Base-by-base conservation (phyloP, 163 green algal species). In the Chloromonas sp. region DNA sequence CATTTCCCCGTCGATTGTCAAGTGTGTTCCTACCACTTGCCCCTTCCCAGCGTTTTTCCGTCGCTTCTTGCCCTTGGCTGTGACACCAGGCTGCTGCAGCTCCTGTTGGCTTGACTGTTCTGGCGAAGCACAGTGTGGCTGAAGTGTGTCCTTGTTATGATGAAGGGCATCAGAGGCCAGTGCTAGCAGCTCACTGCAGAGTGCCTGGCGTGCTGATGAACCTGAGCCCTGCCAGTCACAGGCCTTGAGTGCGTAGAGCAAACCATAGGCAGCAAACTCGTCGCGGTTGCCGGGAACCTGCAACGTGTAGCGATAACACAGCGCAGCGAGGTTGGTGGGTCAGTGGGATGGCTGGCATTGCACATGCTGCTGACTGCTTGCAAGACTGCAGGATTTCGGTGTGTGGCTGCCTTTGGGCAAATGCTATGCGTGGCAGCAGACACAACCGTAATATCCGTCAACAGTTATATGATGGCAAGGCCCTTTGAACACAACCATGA, bases 201-300 rank as follows among this genome's bases (percentile, higher is more conserved):
- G 60, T 0, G 59, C 14, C 1, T 81, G 71, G 58, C 71, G 58
- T 15, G 82, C 14, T 13, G 13, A 13, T 0, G 15, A 14, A 0
- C 59, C 59, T 3, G 61, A 59, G 3, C 59, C 8, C 58, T 70
- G 74, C 13, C 71, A 14, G 58, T 60, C 71, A 60, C 71, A 85
- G 0, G 71, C 71, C 57, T 82, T n/a, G 14, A 80, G 58, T 58
- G 92, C 90, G 60, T 92, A 89, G 82, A 96, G 90, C 86, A 96
- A 70, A 0, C 89, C 90, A 66, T 96, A 96, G 2, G 88, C 87
- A 60, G 86, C 78, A 81, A 96, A 96, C 88, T 96, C 93, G 0
- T 78, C 79, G 0, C 77, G 74, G 15, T 88, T 91, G 60, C 90
- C 92, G 60, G 85, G 81, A 3, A 92, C 76, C 86, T 90, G 85